These are phyloP conservation scores for Porcisia deanei DNA, from an alignment of 208 protist species.

Conservation along the genomic window DNA sequence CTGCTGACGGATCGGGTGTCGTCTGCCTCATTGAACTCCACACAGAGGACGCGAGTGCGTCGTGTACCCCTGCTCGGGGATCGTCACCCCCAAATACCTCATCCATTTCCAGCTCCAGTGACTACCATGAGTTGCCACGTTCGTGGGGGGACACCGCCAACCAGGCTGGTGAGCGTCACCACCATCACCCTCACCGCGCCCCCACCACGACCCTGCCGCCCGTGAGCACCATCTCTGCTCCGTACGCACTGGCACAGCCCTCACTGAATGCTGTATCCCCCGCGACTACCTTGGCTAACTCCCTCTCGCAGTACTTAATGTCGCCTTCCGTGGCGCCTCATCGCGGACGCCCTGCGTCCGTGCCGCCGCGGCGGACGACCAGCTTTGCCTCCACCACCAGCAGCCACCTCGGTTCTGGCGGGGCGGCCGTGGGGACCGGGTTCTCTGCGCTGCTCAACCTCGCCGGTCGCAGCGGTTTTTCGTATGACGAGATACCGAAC, in stretches of 20 bases:
- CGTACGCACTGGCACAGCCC: background rate
- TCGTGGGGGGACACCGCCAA: background rate
- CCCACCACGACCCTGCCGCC: background rate
- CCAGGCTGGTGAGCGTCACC: background rate
- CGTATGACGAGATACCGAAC: slow-evolving; percentile 27
- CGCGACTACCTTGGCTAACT: background rate
- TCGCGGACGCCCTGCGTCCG: background rate
- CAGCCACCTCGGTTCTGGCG: slow-evolving; percentile 12
- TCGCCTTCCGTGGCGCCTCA: background rate
- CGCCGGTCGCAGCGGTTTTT: slow-evolving; percentile 9
- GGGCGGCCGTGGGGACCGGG: background rate
- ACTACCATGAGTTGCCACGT: background rate
- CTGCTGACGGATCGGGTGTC: background rate
- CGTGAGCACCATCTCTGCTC: background rate
- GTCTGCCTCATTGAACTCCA: background rate
- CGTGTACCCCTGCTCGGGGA: background rate
- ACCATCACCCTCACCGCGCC: background rate
- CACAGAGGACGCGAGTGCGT: background rate
- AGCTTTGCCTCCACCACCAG: slow-evolving; percentile 28
- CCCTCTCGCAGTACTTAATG: slow-evolving; percentile 3
- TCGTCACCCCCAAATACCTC: background rate
- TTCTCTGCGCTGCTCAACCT: background rate
- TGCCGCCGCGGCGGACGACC: slow-evolving; percentile 5
- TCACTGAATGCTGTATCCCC: background rate
- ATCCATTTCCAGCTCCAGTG: background rate